Evolutionary conservation across 108 stramenopile species (phyloP).

Genomic region (Aurantiochytrium sp.): DNA sequence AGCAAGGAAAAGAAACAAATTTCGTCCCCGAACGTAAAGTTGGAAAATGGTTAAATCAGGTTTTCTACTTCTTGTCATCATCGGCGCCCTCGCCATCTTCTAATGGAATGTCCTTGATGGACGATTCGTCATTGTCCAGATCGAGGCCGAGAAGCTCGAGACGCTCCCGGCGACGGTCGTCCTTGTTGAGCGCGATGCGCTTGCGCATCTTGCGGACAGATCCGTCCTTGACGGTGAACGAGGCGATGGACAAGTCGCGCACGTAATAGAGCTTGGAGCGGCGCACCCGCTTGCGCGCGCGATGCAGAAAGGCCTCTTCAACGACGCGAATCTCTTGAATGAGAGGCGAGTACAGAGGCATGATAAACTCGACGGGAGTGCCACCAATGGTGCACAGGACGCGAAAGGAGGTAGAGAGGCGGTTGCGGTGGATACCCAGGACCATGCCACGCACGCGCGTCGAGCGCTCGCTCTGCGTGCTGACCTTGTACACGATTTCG

Average conservation of each 20-base stretch:
- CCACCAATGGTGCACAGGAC: not conserved
- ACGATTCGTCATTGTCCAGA: not conserved
- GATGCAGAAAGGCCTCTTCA: not conserved
- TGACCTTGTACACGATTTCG: not conserved
- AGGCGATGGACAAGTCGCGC: not conserved
- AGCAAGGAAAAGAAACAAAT: too few species aligned
- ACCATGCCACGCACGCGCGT: not conserved
- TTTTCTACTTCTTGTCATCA: too few species aligned
- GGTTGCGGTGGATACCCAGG: not conserved
- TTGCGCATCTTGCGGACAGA: not conserved
- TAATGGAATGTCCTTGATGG: not conserved
- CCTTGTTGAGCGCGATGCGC: not conserved
- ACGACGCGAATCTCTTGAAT: not conserved
- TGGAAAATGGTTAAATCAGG: too few species aligned
- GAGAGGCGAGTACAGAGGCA: constrained; percentile 4
- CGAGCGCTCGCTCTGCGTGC: not conserved
- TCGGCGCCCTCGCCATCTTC: not conserved
- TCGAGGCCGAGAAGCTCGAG: not conserved
- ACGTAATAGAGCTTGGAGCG: not conserved
- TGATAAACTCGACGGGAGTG: not conserved
- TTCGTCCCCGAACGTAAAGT: too few species aligned
- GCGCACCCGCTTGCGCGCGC: not conserved
- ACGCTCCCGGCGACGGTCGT: not conserved
- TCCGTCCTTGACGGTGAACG: not conserved
- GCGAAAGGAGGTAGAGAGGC: not conserved